These are phyloP conservation scores for Coprinopsis cinerea DNA, from an alignment of 768 basidiomycete genomes.

Conservation along the genomic window DNA sequence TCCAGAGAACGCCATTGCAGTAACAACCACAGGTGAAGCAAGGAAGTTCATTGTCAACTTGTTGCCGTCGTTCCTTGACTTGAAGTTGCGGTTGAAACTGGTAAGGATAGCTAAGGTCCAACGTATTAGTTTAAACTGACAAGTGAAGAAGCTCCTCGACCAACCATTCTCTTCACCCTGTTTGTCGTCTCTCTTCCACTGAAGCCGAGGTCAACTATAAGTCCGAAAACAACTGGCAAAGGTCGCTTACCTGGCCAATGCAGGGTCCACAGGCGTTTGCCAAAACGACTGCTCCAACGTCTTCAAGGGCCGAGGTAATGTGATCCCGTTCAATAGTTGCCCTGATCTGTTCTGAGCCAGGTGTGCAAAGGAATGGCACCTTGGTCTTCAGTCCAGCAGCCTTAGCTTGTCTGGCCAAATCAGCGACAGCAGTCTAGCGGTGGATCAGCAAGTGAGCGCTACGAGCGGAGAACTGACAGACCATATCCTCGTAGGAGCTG, in stretches of 20 bases:
- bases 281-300: conserved; percentile 89
- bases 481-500: conserved; percentile 96
- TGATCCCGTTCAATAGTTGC: conserved; percentile 96
- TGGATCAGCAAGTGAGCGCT: conserved; percentile 13
- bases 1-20: conserved; percentile 96
- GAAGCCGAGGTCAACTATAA: conserved; percentile 8
- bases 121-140: no score
- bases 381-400: conserved; percentile 74
- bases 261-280: conserved; percentile 99
- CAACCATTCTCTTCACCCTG: conserved; percentile 87
- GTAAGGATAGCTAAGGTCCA: conserved; percentile 77
- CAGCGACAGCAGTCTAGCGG: conserved; percentile 79
- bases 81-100: conserved; percentile 89
- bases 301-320: conserved; percentile 73
- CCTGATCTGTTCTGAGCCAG: conserved; percentile 92
- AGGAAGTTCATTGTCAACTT: conserved; percentile 94
- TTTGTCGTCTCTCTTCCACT: conserved; percentile 93
- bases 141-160: no score
- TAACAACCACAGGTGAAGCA: conserved; percentile 94
- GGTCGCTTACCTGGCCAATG: conserved; percentile 74
- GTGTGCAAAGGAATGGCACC: conserved; percentile 84
- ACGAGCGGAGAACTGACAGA: conserved; percentile 23
- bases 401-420: conserved; percentile 86
- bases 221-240: neutral
- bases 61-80: conserved; percentile 96